phyloP scores from a whole-genome alignment of 129 eudicot species.

The Mikania micrantha region DNA sequence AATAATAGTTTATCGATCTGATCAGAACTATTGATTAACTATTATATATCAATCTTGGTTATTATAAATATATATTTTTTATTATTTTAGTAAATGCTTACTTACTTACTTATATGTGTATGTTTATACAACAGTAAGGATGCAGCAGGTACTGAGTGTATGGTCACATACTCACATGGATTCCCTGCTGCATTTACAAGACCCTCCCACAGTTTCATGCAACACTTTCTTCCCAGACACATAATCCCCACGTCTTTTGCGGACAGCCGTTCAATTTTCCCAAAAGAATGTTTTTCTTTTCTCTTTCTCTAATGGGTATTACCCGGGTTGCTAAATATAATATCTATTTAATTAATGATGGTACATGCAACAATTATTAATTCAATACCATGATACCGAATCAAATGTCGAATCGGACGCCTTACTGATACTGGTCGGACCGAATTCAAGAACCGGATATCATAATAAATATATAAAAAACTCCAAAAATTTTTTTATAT shows the following conservation, averaged over 20 bases:
- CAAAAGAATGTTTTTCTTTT: background rate
- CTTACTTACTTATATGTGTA: no score
- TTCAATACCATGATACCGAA: no score
- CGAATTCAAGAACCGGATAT: no score
- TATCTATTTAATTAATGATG: background rate
- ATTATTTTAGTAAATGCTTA: no score
- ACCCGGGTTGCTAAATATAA: background rate
- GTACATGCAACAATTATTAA: background rate
- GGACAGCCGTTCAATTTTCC: constrained; percentile 16
- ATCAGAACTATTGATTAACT: no score
- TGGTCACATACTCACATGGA: constrained; percentile 17
- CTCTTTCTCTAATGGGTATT: background rate
- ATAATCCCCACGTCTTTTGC: constrained; percentile 28
- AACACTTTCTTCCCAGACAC: background rate
- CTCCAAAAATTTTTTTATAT: no score
- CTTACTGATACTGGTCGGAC: no score
- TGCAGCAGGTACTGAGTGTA: constrained; percentile 10
- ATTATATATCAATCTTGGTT: no score
- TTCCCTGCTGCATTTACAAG: constrained; percentile 13
- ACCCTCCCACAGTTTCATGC: background rate
- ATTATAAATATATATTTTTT: no score
- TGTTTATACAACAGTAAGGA: background rate
- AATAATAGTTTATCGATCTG: no score
- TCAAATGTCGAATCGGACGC: no score
- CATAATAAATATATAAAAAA: no score